Base-by-base conservation (phyloP, 164 flowering plant species). In the Tetrastigma voinierianum region DNA sequence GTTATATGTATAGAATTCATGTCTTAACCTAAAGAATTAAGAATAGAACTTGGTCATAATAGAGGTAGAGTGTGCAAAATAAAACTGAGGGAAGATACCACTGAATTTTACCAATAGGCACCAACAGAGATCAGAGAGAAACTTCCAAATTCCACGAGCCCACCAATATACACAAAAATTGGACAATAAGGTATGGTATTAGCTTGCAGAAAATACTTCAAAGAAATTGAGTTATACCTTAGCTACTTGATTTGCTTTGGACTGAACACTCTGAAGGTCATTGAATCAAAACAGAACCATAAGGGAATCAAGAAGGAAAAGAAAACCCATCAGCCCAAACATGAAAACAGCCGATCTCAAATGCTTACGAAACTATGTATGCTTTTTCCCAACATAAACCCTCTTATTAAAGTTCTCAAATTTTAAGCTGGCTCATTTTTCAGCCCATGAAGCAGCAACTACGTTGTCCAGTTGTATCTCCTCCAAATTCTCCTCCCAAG, bases 281-380 rank as follows among this genome's bases (percentile, higher is more conserved):
- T 17, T 9, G 78, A 80, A 72, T 85, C 83, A 83, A n/a, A 48
- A 87, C 18, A 40, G 89, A 82, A 85, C 79, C 81, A 86, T 73
- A 21, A 90, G 45, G n/a, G 94, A 90, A 86, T 93, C 97, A 61
- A 88, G 78, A 71, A 86, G 62, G 64, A 85, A n/a, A n/a, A 90
- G 66, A 17, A 77, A 78, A 23, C 81, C 80, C 77, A 87, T 67
- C 66, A 85, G 68, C 59, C 67, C 79, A 49, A 85, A 52, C 61
- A 81, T 66, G 68, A 84, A 76, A 61, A 71, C 76, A 72, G 88
- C 71, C 17, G 78, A 77, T 61, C 83, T 72, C 48, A 79, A 66
- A 78, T 87, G 79, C 76, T 67, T 84, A 40, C 72, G 78, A 46
- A 85, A 59, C 83, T 82, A 78, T 47, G 62, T 13, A 21, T 80